Evolutionary conservation across 192 early-diverging fungal species (phyloP), one percentile per base, ranked within the genome.

Genomic region (Nowakowskiella sp.): DNA sequence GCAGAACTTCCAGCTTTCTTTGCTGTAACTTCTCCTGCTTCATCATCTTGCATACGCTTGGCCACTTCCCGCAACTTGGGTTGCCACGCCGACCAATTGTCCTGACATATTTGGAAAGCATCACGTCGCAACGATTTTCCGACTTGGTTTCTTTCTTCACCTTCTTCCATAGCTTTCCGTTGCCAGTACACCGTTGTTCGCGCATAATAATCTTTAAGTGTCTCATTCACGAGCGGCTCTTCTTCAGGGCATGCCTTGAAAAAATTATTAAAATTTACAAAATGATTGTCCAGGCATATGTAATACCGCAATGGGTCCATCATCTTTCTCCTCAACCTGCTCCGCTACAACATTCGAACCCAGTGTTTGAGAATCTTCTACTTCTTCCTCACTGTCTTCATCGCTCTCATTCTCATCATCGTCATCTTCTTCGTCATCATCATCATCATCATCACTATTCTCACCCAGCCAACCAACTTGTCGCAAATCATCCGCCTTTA

Each of bases 351-450:
- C n/a, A n/a, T n/a, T n/a, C n/a, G n/a, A n/a, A n/a, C n/a, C n/a
- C n/a, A n/a, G n/a, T n/a, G n/a, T n/a, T n/a, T n/a, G n/a, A n/a
- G n/a, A n/a, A n/a, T 39, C 19, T 39, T 66, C 68, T 0, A 60
- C 63, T 0, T 77, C 76, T 48, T 82, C 76, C 1, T 76, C 76
- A 0, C 71, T 76, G 0, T 69, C 69, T 1, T 67, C 74, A 0
- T 61, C 63, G 0, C 60, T 70, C 0, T 64, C 64, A 0, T 75
- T 66, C 1, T 69, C 69, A 0, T 65, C 72, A 0, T 77, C 75
- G 0, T 71, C 77, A 3, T 76, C 77, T 0, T 56, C 67, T 0
- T 61, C 69, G 2, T 77, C 74, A 32, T 65, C 64, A 2, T 63
- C 75, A 6, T 66, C 64, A 7, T 79, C 76, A 1, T 71, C 62